Evolutionary conservation across 2,329 filamentous ascomycete species (phyloP).

Genomic region (Daldinia sp.): DNA sequence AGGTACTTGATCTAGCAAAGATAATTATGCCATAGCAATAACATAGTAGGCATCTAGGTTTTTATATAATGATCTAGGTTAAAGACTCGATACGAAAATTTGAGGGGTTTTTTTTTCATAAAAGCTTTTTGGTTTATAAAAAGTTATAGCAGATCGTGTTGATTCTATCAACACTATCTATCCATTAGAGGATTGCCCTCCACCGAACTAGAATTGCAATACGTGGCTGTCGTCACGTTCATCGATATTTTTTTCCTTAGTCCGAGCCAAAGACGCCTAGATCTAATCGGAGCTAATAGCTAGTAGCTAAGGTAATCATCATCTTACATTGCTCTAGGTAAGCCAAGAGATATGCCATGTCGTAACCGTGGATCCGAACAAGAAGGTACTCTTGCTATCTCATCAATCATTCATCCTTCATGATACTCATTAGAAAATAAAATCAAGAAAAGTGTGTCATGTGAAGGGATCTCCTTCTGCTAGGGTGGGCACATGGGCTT

Average conservation of each 20-base stretch:
- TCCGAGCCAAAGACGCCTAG: conserved; percentile 41
- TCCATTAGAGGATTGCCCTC: not conserved
- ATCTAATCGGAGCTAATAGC: conserved; percentile 40
- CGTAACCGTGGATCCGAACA: conserved; percentile 45
- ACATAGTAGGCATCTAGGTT: too few relatives aligned
- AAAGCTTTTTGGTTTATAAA: not conserved
- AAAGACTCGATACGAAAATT: too few relatives aligned
- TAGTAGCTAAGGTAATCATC: conserved; percentile 32
- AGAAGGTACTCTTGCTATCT: conserved; percentile 40
- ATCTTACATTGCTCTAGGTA: conserved; percentile 36
- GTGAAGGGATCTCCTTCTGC: conserved; percentile 35
- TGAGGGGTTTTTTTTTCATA: too few relatives aligned
- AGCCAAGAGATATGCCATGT: conserved; percentile 39
- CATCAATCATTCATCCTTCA: conserved; percentile 44
- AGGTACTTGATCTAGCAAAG: too few relatives aligned
- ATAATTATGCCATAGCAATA: too few relatives aligned
- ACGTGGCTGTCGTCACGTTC: conserved; percentile 35
- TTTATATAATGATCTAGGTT: too few relatives aligned
- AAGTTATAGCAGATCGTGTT: not conserved
- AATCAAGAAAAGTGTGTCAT: conserved; percentile 22
- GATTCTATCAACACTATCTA: conserved; percentile 3
- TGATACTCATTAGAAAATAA: conserved; percentile 40
- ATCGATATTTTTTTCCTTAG: conserved; percentile 33
- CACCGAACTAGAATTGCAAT: conserved; percentile 18
- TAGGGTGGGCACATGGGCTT: conserved; percentile 22